Percentiles rank a stretch among this genome's conserved stretches.
Evolutionary conservation across 148 eudicot genomes (phyloP).

Genomic region (Silene conica): DNA sequence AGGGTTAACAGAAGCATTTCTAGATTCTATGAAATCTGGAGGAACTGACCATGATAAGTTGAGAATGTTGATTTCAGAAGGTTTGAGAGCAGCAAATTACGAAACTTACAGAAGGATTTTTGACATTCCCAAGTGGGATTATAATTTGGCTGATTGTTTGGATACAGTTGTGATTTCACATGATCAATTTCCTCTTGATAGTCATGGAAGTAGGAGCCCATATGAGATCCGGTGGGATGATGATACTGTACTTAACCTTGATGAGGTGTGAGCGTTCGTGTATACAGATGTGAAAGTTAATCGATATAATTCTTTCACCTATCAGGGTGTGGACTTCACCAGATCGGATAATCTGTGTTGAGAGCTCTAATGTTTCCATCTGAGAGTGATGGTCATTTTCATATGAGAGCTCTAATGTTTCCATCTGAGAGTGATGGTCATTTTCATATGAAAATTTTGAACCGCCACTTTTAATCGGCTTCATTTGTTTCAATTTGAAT

Average conservation of each 20-base stretch:
- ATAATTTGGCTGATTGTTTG: conserved; percentile 62
- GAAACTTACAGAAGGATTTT: conserved; percentile 53
- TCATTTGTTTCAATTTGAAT: background rate
- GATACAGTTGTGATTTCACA: conserved; percentile 46
- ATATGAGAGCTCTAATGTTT: background rate
- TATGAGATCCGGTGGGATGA: conserved; percentile 65
- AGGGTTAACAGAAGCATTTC: conserved; percentile 45
- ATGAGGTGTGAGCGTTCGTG: conserved; percentile 41
- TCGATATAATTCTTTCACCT: background rate
- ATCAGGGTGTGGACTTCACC: background rate
- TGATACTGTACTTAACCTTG: conserved; percentile 64
- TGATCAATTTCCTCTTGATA: conserved; percentile 30
- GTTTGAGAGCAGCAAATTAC: conserved; percentile 56
- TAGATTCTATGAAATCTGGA: conserved; percentile 53
- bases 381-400: background rate
- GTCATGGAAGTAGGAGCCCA: conserved; percentile 24
- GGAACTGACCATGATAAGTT: conserved; percentile 32
- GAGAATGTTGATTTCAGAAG: conserved; percentile 52
- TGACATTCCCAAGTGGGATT: conserved; percentile 49
- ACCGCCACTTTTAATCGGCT: background rate
- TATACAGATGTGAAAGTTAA: background rate
- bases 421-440: background rate
- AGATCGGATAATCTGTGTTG: background rate
- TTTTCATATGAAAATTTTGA: background rate
- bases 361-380: background rate